Evolutionary conservation across 2,329 filamentous ascomycete genomes (phyloP).

Genomic region (Gnomoniopsis sp.): DNA sequence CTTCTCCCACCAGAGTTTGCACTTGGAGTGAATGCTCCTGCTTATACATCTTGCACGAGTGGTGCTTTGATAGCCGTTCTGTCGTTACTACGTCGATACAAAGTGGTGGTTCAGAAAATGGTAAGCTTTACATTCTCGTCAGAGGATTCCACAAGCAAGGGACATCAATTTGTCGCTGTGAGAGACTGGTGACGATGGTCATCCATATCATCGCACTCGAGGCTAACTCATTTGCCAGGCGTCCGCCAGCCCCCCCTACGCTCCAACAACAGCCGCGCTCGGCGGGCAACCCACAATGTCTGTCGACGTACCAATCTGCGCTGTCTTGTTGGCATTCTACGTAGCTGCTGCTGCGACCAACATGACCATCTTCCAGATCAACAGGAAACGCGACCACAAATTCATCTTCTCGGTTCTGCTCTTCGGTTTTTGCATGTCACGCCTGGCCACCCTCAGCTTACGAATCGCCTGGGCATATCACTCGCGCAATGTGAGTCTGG

Average conservation of each 20-base stretch:
- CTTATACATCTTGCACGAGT: neutral
- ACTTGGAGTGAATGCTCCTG: neutral
- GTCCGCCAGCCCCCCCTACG: slow-evolving; percentile 34
- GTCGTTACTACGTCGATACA: neutral
- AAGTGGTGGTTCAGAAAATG: slow-evolving; percentile 1
- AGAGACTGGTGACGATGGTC: neutral
- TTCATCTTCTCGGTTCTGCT: slow-evolving; percentile 57
- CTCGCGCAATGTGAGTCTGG: slow-evolving; percentile 37
- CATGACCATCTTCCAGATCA: slow-evolving; percentile 56
- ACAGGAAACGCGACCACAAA: slow-evolving; percentile 48
- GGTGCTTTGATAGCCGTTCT: neutral
- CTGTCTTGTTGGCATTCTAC: slow-evolving; percentile 61
- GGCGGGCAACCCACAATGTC: slow-evolving; percentile 55
- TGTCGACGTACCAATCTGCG: slow-evolving; percentile 63
- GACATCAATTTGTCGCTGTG: neutral
- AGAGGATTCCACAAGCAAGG: neutral
- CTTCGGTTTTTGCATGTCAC: slow-evolving; percentile 57
- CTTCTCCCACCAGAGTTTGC: neutral
- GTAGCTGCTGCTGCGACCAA: slow-evolving; percentile 49
- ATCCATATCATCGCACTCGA: neutral
- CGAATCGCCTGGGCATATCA: slow-evolving; percentile 51
- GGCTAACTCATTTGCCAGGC: neutral
- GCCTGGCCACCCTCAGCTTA: slow-evolving; percentile 47
- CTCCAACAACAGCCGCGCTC: slow-evolving; percentile 42
- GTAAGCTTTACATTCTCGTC: neutral